A percentile compares a stretch with the other conserved stretches of the same genome.
phyloP scores from a whole-genome alignment of 2,329 filamentous ascomycete species.

The Talaromyces piceae region DNA sequence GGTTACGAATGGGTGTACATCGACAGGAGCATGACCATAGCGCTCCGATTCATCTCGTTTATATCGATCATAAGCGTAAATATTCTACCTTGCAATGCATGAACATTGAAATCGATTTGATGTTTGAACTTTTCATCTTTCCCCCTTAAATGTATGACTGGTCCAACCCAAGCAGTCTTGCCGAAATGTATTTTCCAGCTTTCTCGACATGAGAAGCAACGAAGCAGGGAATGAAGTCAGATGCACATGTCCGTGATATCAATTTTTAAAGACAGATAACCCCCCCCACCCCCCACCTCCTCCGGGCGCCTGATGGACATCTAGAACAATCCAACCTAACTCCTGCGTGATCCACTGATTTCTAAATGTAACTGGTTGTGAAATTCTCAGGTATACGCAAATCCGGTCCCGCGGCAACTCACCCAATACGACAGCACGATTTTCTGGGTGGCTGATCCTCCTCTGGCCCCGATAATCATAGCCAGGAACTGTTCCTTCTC shows the following conservation, averaged over 20 bases:
- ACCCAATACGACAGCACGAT: constrained; percentile 38
- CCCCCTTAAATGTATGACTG: too few species aligned
- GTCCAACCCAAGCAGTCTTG: too few species aligned
- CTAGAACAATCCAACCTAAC: neutral
- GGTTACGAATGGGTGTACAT: neutral
- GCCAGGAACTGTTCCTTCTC: constrained; percentile 36
- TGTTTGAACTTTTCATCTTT: too few species aligned
- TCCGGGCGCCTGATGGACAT: neutral
- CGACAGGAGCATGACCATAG: neutral
- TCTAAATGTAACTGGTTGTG: too few species aligned
- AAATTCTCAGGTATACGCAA: constrained; percentile 25
- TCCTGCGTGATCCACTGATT: too few species aligned
- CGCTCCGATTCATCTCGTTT: neutral
- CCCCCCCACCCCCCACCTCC: too few species aligned
- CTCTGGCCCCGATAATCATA: constrained; percentile 31
- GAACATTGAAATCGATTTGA: too few species aligned
- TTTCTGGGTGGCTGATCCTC: constrained; percentile 31
- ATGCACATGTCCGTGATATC: neutral
- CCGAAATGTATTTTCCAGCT: neutral
- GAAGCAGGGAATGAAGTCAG: neutral
- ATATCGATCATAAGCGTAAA: neutral
- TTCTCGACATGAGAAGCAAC: neutral
- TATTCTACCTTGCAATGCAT: neutral
- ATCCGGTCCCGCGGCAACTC: constrained; percentile 35
- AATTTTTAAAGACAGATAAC: neutral